phyloP scores from a whole-genome alignment of 1,139 yeast genomes.

The Diutina catenulata region DNA sequence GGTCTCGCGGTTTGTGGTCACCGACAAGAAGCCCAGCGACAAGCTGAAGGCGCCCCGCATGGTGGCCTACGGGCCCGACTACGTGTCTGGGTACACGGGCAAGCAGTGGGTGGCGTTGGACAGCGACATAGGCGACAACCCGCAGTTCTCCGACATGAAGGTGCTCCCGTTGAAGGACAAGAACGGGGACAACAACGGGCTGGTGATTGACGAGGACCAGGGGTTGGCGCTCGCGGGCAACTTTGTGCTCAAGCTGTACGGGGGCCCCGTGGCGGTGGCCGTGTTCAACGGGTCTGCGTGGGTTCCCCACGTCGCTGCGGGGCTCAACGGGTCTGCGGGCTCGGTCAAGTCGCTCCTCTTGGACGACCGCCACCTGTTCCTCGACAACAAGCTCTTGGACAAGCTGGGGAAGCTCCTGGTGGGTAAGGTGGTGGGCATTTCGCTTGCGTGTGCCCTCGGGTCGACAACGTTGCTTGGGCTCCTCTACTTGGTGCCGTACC shows the following conservation, averaged over 20 bases:
- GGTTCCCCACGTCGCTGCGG: constrained; percentile 50
- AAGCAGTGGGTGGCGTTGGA: not conserved
- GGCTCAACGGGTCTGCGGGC: constrained; percentile 17
- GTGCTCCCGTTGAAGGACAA: not conserved
- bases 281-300: constrained; percentile 59
- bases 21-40: constrained; percentile 27
- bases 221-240: constrained; percentile 54
- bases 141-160: not conserved
- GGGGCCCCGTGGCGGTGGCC: constrained; percentile 61
- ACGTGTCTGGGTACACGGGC: constrained; percentile 21
- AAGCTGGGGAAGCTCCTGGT: constrained; percentile 2
- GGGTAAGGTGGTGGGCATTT: constrained; percentile 81
- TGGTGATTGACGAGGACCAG: constrained; percentile 26
- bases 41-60: constrained; percentile 39
- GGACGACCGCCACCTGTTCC: constrained; percentile 18
- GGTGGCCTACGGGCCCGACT: constrained; percentile 43
- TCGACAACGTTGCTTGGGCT: constrained; percentile 59
- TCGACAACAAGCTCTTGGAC: not conserved
- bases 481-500: constrained; percentile 45
- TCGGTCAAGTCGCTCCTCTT: constrained; percentile 22
- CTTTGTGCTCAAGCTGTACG: constrained; percentile 33
- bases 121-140: not conserved
- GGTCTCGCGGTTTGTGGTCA: constrained; percentile 36
- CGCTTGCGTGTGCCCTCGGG: constrained; percentile 60
- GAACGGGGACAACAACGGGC: not conserved